A percentile compares a stretch with the other conserved stretches of the same genome.
Evolutionary conservation across 768 basidiomycete genomes (phyloP).

Genomic region (Calocybe indica): DNA sequence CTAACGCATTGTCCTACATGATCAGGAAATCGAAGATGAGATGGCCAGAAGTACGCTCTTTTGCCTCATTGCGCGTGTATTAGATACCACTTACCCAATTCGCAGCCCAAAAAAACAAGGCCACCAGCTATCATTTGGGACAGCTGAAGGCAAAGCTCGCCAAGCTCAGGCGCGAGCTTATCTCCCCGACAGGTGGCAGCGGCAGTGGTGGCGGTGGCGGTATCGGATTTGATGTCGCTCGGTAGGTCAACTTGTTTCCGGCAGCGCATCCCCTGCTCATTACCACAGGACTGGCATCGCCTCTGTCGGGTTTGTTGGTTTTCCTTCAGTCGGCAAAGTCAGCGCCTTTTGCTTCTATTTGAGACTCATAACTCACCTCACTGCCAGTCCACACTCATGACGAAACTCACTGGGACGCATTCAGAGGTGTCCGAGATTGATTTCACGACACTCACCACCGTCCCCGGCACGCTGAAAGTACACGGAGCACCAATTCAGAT

Average conservation of each 20-base stretch:
- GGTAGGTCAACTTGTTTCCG: slow-evolving; percentile 19
- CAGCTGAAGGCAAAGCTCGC: slow-evolving; percentile 98
- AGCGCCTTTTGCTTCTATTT: neutral
- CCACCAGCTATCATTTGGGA: slow-evolving; percentile 92
- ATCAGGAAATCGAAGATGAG: slow-evolving; percentile 92
- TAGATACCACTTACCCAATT: slow-evolving; percentile 19
- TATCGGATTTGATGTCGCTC: slow-evolving; percentile 94
- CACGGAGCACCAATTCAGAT: slow-evolving; percentile 97
- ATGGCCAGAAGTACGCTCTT: slow-evolving; percentile 54
- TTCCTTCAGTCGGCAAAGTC: slow-evolving; percentile 95
- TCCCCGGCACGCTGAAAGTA: slow-evolving; percentile 90
- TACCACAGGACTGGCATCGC: slow-evolving; percentile 82
- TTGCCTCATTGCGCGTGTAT: slow-evolving; percentile 6
- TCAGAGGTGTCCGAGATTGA: slow-evolving; percentile 96
- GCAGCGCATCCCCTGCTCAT: slow-evolving; percentile 1
- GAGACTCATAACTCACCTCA: too few relatives aligned
- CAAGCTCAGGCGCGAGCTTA: slow-evolving; percentile 92
- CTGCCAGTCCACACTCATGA: slow-evolving; percentile 83
- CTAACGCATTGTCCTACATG: slow-evolving; percentile 11
- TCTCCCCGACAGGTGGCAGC: slow-evolving; percentile 65
- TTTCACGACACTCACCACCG: slow-evolving; percentile 94
- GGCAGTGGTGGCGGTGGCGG: slow-evolving; percentile 87
- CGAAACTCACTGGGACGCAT: slow-evolving; percentile 92
- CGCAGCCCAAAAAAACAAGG: slow-evolving; percentile 91
- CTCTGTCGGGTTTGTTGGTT: slow-evolving; percentile 88